Base-by-base conservation (phyloP, 805 yeast species). In the Saturnispora zaruensis region DNA sequence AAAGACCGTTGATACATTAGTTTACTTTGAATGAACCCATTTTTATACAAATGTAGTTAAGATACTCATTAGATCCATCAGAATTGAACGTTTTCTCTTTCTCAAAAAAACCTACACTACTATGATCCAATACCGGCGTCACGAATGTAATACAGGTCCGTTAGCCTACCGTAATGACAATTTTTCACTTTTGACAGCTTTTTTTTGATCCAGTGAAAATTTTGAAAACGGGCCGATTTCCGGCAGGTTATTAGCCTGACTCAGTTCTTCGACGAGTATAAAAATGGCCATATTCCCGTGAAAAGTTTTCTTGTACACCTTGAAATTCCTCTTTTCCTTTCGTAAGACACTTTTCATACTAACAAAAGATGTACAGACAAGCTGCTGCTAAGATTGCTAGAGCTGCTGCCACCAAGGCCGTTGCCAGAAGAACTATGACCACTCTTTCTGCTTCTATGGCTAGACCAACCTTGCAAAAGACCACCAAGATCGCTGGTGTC, bases 371-470 rank as follows among this genome's bases (percentile, higher is more conserved):
- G 62, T 61, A 59, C 62, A 73, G 80, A 73, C 65, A 70, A 65
- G 69, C 71, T 53, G 68, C 78, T 55, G 64, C 74, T 56, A 73
- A 78, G 59, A 67, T 77, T 54, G 72, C 79, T 51, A 68, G 77
- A 58, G 65, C 72, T 55, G 71, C 79, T 54, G 71, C 80, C 61
- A 76, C 76, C 66, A 79, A 89, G 76, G 72, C 84, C 59, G 66
- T 76, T 54, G 70, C 67, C 64, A 54, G 53, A 54, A 54, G 57
- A 54, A 18, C 50, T 21, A 44, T 47, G 23, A 53, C 55, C 45
- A 49, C 57, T 36, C 40, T 54, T 25, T 34, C 51, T 38, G 44
- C 54, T 44, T 37, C 53, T 18, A 40, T 26, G 37, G 70, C 77
- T 59, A 70, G 77, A 61, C 75, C 78, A 60, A 66, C 71, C 46